Conservation (phyloP, 306 rosid species). For the Comarum palustre region DNA sequence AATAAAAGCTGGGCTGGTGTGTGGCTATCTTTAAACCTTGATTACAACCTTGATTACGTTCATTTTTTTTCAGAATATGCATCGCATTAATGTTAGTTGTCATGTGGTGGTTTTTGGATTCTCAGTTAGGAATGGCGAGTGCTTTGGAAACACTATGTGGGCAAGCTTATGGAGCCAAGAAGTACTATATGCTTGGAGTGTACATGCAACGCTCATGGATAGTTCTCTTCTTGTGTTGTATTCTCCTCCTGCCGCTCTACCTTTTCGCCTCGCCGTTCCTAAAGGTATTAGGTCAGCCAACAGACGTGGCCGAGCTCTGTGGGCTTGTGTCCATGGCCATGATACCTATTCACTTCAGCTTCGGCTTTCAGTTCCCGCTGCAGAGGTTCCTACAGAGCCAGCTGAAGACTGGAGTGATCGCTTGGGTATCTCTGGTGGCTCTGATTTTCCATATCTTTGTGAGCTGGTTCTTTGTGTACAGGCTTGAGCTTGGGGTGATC, state of each 20-base stretch:
- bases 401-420: constrained; percentile 44
- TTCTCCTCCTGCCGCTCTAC: constrained; percentile 53
- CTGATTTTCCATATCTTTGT: constrained; percentile 42
- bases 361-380: constrained; percentile 64
- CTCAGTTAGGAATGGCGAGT: constrained; percentile 82
- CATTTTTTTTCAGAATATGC: too few species aligned
- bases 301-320: constrained; percentile 48
- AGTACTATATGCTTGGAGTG: constrained; percentile 68
- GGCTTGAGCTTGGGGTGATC: constrained; percentile 47
- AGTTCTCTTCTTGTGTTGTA: constrained; percentile 49
- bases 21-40: too few species aligned
- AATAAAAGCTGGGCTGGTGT: too few species aligned
- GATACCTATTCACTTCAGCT: constrained; percentile 61
- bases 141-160: constrained; percentile 81
- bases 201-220: constrained; percentile 92
- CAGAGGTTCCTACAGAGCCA: constrained; percentile 65
- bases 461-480: constrained; percentile 61
- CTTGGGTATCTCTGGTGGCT: constrained; percentile 44
- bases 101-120: not conserved
- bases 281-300: constrained; percentile 59
- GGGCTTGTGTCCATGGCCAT: constrained; percentile 47
- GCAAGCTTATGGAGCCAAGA: constrained; percentile 82
- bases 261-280: constrained; percentile 52
- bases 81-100: not conserved
- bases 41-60: too few species aligned